Base-by-base conservation (phyloP, 2,329 filamentous ascomycete species). In the Gliomastix tumulicola region DNA sequence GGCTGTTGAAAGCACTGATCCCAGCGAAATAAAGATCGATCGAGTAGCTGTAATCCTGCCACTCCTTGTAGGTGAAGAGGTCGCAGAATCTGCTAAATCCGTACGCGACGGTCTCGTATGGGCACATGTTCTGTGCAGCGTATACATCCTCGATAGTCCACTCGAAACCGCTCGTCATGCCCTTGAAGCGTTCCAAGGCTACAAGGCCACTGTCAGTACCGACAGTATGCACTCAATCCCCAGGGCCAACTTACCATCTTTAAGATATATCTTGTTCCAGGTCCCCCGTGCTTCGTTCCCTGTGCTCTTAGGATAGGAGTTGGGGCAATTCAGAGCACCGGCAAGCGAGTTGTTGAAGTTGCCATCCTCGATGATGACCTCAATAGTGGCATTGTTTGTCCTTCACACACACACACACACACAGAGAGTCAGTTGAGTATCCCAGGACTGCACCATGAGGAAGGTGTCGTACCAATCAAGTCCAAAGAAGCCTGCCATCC, bases 401-500 rank as follows among this genome's bases (percentile, higher is more conserved):
- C 66, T 70, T 18, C 10, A 12, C 7, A 21, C 20, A n/a, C n/a
- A n/a, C n/a, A n/a, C n/a, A n/a, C n/a, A n/a, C n/a, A n/a, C n/a
- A n/a, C n/a, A n/a, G n/a, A n/a, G n/a, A n/a, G n/a, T n/a, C 17
- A 18, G 21, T 28, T 49, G 11, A 48, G 25, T n/a, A n/a, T n/a
- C n/a, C n/a, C n/a, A n/a, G n/a, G n/a, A n/a, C n/a, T 27, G 22
- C 19, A 23, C 7, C 17, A 15, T 36, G 23, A 5, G 16, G 21
- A n/a, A 15, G 18, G 6, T 16, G 19, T 37, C 58, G 21, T 48
- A 69, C 67, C 83, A 88, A 32, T 82, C 74, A 0, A 87, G 68
- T 1, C 84, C 84, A 50, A 88, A 88, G 62, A 88, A 88, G 1
- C 84, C 84, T 6, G 83, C 80, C 51, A 88, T 62, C 58, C 87